Conservation (phyloP, 2,329 filamentous ascomycete species). For the Colletotrichum chrysophilum region DNA sequence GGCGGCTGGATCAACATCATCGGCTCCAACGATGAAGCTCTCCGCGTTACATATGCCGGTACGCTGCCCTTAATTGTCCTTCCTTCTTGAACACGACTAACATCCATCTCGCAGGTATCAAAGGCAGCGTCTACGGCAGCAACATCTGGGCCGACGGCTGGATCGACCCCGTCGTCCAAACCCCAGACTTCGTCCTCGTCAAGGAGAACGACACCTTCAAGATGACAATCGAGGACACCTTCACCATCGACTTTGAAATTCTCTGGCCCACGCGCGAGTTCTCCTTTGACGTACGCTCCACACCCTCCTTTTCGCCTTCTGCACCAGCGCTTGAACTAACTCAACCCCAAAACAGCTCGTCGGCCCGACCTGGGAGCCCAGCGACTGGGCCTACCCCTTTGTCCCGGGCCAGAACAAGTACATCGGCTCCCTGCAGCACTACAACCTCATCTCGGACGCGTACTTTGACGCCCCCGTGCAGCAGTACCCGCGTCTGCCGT, state of each 20-base stretch:
- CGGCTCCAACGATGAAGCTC: conserved; percentile 26
- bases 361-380: conserved; percentile 8
- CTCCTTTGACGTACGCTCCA: background rate
- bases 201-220: conserved; percentile 41
- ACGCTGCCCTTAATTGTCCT: accelerated
- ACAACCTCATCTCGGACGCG: background rate
- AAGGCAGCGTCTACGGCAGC: conserved; percentile 34
- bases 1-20: conserved; percentile 28
- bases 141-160: conserved; percentile 29
- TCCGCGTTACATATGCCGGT: conserved; percentile 28
- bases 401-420: conserved; percentile 52
- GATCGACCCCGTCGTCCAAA: conserved; percentile 30
- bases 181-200: conserved; percentile 31
- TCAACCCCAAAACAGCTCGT: background rate
- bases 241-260: conserved; percentile 17
- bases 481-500: background rate
- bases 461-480: background rate
- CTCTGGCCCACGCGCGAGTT: conserved; percentile 50
- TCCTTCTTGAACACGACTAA: background rate
- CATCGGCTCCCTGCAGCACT: background rate
- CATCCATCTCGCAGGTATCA: conserved; percentile 24
- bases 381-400: conserved; percentile 51
- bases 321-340: too few species aligned
- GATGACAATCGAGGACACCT: conserved; percentile 27
- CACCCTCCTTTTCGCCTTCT: too few species aligned